These are phyloP conservation scores for Lolium perenne DNA, from an alignment of 176 grass and related monocot species.

Conservation along the genomic window DNA sequence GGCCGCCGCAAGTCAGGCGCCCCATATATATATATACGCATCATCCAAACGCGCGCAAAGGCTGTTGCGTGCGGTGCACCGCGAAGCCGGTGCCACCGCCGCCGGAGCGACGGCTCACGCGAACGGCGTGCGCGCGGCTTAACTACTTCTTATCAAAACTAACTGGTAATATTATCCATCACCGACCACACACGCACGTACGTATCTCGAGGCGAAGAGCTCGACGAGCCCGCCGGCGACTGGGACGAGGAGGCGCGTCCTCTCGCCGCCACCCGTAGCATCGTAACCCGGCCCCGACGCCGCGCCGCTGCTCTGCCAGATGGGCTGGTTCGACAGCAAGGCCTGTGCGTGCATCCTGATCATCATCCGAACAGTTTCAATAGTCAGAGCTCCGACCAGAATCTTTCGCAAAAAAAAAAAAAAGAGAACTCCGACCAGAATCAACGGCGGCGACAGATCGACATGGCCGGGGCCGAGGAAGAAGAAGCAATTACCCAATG, in stretches of 20 bases:
- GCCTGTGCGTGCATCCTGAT: slow-evolving; percentile 74
- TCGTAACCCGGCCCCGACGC: slow-evolving; percentile 40
- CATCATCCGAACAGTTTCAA: not conserved
- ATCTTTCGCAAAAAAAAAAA: no score
- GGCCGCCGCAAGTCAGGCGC: not conserved
- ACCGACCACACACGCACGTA: slow-evolving; percentile 24
- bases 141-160: slow-evolving; percentile 28
- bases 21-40: not conserved
- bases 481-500: slow-evolving; percentile 50
- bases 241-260: slow-evolving; percentile 67
- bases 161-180: slow-evolving; percentile 8
- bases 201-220: slow-evolving; percentile 70
- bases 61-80: slow-evolving; percentile 47
- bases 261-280: slow-evolving; percentile 20
- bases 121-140: slow-evolving; percentile 36
- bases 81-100: not conserved
- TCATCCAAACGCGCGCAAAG: slow-evolving; percentile 54
- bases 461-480: slow-evolving; percentile 3
- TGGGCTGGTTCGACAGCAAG: slow-evolving; percentile 71
- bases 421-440: not conserved
- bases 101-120: slow-evolving; percentile 45
- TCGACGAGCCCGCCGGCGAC: slow-evolving; percentile 84
- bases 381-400: not conserved
- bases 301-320: slow-evolving; percentile 58
- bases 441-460: not conserved